Conservation (phyloP, 129 eudicot species). For the Helianthus annuus region HanXRQr2.0-SUNRISE NC_035442.2:160383397-160383896, state of each 20-base stretch:
- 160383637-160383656: slow-evolving; percentile 13
- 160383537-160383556: background rate
- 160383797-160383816: no score
- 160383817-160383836: no score
- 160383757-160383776: no score
- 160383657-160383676: slow-evolving; percentile 7
- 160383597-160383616: no score
- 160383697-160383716: background rate
- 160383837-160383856: no score
- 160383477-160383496: background rate
- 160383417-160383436: no score
- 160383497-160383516: background rate
- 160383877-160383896: background rate
- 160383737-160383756: no score
- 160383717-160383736: background rate
- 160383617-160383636: background rate
- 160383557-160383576: background rate
- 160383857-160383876: no score
- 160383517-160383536: background rate
- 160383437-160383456: no score
- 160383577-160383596: background rate
- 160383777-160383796: no score
- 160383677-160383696: background rate
- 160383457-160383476: background rate
- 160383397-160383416: no score